Base-by-base conservation (phyloP, 1,139 yeast genomes). In the Suhomyces anneliseae region DNA sequence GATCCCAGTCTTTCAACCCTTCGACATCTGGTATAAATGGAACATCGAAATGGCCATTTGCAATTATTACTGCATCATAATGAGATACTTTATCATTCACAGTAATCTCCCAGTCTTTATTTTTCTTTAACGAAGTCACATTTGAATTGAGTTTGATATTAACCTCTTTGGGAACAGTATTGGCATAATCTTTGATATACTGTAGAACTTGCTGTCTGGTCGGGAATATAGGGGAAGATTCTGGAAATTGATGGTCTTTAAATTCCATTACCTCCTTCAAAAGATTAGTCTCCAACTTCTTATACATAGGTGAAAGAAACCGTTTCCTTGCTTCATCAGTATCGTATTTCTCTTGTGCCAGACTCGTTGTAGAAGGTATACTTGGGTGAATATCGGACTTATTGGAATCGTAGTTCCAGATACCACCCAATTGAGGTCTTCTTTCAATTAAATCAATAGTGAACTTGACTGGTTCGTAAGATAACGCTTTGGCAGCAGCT, bases 21-120 rank as follows among this genome's bases (percentile, higher is more conserved):
- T 59, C 57, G 2, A 74, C 71, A 11, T 67, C 65, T 1, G 83
- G 82, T 31, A 76, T 66, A 47, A 55, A 72, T 0, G 82, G 81
- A 4, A 62, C 55, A 44, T 73, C 74, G 49, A 71, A 75, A 59
- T 78, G 83, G 8, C 82, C 82, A 53, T 72, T 76, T 11, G 81
- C 79, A 15, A 78, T 62, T 33, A 76, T 61, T 14, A 77, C 69
- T 10, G 73, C 74, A 56, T 78, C 82, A 54, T 74, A 78, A 9
- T 38, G 44, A 6, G 48, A 42, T 2, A 43, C 38, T 10, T 19
- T 10, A 42, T 50, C 48, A 10, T 55, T 54, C 7, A 49, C 47
- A 6, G 43, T 41, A 15, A 61, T 42, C 3, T 48, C 36, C 71
- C 71, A 67, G 31, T 44, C 48, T 7, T 33, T 26, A 11, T 15